Conservation (phyloP, 176 grass and related monocot genomes). For the Dactylis glomerata region DNA sequence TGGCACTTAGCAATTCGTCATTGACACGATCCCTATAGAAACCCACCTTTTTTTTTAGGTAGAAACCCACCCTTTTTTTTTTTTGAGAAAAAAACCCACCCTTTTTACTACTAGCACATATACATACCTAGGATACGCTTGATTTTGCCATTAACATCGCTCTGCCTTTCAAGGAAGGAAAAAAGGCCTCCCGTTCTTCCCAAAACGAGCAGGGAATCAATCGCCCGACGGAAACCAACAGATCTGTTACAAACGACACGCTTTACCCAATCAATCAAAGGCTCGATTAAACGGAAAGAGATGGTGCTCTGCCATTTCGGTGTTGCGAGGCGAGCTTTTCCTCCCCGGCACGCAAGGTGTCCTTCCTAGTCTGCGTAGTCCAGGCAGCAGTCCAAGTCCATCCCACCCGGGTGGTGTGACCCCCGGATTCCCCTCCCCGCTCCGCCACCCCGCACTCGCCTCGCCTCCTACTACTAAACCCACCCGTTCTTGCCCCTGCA, state of each 20-base stretch:
- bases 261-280: not conserved
- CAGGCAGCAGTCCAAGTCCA: not conserved
- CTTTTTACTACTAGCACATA: not conserved
- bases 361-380: not conserved
- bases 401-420: not conserved
- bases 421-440: not conserved
- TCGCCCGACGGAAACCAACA: not conserved
- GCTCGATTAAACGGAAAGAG: not conserved
- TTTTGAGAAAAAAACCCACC: too few species aligned
- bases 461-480: not conserved
- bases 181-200: not conserved
- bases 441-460: not conserved
- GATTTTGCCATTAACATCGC: not conserved
- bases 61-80: not conserved
- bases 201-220: not conserved
- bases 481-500: not conserved
- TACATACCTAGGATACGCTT: not conserved
- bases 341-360: constrained; percentile 36
- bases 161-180: too few species aligned
- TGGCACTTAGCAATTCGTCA: not conserved
- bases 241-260: too few species aligned
- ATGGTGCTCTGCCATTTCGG: not conserved
- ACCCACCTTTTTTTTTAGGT: not conserved
- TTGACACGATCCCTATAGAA: not conserved
- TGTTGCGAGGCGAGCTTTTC: constrained; percentile 1